Conservation (phyloP, 805 yeast genomes). For the Teunomyces gatunensis region DNA sequence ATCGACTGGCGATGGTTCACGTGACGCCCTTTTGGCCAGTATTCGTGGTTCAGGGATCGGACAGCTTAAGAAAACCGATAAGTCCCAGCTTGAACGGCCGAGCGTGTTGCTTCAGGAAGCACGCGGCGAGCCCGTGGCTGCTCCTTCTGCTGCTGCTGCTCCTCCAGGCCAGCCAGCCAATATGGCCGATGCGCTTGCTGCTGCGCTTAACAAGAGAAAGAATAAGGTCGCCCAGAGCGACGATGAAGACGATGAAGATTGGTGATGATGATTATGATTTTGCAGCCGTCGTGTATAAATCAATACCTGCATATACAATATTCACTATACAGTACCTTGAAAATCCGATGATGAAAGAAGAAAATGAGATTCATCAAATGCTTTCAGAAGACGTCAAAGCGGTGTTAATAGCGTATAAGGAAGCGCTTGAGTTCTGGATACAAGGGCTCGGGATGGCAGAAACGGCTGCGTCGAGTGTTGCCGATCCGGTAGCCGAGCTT, state of each 20-base stretch:
- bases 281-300: not conserved
- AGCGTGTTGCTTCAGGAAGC: conserved; percentile 71
- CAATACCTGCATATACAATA: not conserved
- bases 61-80: conserved; percentile 72
- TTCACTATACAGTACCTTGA: no score
- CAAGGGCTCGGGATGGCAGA: not conserved
- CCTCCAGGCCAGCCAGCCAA: conserved; percentile 59
- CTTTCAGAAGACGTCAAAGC: conserved; percentile 1
- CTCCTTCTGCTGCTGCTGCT: conserved; percentile 32
- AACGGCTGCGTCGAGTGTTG: conserved; percentile 28
- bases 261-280: conserved; percentile 17
- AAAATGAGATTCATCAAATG: not conserved
- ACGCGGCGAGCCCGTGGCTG: conserved; percentile 52
- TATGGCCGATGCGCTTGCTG: conserved; percentile 84
- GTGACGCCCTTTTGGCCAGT: conserved; percentile 84
- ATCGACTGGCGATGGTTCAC: conserved; percentile 47
- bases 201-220: conserved; percentile 80
- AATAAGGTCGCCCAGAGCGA: conserved; percentile 78
- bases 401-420: conserved; percentile 27
- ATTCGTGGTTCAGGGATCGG: conserved; percentile 76
- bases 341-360: not conserved
- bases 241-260: conserved; percentile 76
- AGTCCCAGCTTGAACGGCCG: conserved; percentile 78
- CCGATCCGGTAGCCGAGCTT: conserved; percentile 54
- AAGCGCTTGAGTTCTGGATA: conserved; percentile 31